Percentiles rank a stretch among this genome's conserved stretches.
Conservation (phyloP, 306 rosid species). For the Pterocarpus macrocarpus region DNA sequence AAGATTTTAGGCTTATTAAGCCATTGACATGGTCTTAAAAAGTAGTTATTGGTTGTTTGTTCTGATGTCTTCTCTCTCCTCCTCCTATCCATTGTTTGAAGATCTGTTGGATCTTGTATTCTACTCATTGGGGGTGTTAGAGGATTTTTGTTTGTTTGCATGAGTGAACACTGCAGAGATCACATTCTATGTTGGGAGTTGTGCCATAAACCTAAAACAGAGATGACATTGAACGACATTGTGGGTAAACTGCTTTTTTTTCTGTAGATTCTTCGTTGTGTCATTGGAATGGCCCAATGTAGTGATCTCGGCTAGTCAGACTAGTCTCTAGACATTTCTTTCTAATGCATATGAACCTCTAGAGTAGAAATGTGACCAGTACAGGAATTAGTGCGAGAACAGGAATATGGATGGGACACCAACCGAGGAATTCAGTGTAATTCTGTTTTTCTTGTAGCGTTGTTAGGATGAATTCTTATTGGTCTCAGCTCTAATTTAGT, state of each 20-base stretch:
- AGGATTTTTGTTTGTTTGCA: neutral
- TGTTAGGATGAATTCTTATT: too few species aligned
- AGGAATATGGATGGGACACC: too few species aligned
- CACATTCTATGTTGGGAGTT: neutral
- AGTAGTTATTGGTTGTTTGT: neutral
- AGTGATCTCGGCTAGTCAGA: neutral
- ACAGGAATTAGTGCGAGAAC: too few species aligned
- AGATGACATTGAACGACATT: neutral
- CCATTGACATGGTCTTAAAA: neutral
- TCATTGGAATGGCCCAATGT: neutral
- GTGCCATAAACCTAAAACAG: neutral
- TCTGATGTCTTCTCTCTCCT: too few species aligned
- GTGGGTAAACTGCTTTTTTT: neutral
- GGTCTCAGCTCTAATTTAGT: too few species aligned
- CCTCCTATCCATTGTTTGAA: too few species aligned
- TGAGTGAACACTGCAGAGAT: neutral
- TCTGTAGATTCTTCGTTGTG: neutral
- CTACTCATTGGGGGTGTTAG: neutral
- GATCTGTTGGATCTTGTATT: constrained; percentile 17
- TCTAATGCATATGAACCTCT: neutral
- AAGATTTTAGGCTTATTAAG: constrained; percentile 4
- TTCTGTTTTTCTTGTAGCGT: too few species aligned
- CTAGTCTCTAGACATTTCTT: neutral
- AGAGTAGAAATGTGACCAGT: too few species aligned
- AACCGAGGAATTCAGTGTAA: too few species aligned